These are phyloP conservation scores for Podaxis mareebaensis DNA, from an alignment of 768 basidiomycete genomes.

Conservation along the genomic window DNA sequence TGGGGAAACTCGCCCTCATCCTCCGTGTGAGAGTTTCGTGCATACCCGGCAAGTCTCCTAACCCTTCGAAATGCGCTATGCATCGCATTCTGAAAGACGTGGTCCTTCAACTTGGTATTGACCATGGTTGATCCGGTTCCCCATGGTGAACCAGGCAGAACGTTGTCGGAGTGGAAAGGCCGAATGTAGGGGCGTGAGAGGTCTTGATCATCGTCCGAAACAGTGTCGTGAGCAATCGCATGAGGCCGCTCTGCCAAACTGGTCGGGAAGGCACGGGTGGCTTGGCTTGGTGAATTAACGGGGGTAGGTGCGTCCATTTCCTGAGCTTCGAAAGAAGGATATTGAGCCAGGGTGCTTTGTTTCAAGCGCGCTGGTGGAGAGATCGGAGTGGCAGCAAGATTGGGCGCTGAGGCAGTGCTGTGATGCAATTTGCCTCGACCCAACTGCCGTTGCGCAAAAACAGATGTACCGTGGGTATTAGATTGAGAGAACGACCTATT, in stretches of 20 bases:
- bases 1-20: slow-evolving; percentile 51
- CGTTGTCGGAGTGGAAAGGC: slow-evolving; percentile 41
- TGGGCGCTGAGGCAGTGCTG: slow-evolving; percentile 71
- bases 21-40: slow-evolving; percentile 43
- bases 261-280: slow-evolving; percentile 30
- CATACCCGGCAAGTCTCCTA: slow-evolving; percentile 48
- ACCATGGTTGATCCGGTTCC: slow-evolving; percentile 93
- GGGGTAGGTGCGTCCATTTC: slow-evolving; percentile 51
- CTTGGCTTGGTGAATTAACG: slow-evolving; percentile 45
- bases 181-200: slow-evolving; percentile 37
- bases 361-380: slow-evolving; percentile 24
- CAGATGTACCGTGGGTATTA: slow-evolving; percentile 36
- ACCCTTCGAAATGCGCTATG: slow-evolving; percentile 75
- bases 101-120: slow-evolving; percentile 92
- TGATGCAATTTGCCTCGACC: slow-evolving; percentile 44
- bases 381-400: slow-evolving; percentile 43
- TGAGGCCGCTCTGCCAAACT: slow-evolving; percentile 26
- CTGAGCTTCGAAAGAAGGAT: slow-evolving; percentile 35
- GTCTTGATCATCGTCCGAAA: slow-evolving; percentile 33
- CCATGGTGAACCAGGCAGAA: slow-evolving; percentile 47
- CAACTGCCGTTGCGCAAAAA: slow-evolving; percentile 36
- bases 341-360: slow-evolving; percentile 43
- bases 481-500: slow-evolving; percentile 53
- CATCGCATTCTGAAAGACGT: slow-evolving; percentile 68
- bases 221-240: slow-evolving; percentile 15